Base-by-base conservation (phyloP, 352 stramenopile genomes). In the Globisporangium sylvaticum region DNA sequence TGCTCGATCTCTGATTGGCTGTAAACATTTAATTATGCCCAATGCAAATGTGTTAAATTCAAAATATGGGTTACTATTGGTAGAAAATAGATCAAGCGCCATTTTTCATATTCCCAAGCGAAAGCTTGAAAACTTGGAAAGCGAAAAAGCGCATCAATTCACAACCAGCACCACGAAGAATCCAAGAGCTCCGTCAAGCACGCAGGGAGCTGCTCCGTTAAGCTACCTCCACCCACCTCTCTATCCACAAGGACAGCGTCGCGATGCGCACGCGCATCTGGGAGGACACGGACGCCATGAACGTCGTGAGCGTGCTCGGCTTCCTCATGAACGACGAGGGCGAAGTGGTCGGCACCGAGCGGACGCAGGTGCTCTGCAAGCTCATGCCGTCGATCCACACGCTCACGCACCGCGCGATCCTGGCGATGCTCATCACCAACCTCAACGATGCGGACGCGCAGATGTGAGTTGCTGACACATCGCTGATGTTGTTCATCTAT, bases 381-480 rank as follows among this genome's bases (percentile, higher is more conserved):
- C 85, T 94, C 74, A 88, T 94, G 85, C 82, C 85, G 53, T 92
- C 81, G 48, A 92, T 94, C 69, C 82, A 92, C 74, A 94, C 85
- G 70, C 64, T 81, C 46, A 83, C 85, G 55, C 85, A 94, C 68
- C 85, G 85, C 70, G 85, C 82, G 15, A 90, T 92, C 50, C 74
- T 94, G 60, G 83, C 80, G 48, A 86, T 94, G 75, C 78, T 94
- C 53, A 71, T 94, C 55, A 73, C 75, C 32, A 77, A 81, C 44
- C 80, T 94, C 68, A 88, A 74, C 74, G 82, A 90, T 69, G 75
- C 75, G 59, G 85, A 94, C 71, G 75, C 75, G 44, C 81, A 89
- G 68, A 87, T 80, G 82, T 93, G 54, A 57, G 73, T 22, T 18
- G 12, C 6, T 8, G 9, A 6, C 37, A 25, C 20, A 71, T 22